These are phyloP conservation scores for Penicillium robsamsonii DNA, from an alignment of 495 filamentous ascomycete genomes.

Conservation along the genomic window DNA sequence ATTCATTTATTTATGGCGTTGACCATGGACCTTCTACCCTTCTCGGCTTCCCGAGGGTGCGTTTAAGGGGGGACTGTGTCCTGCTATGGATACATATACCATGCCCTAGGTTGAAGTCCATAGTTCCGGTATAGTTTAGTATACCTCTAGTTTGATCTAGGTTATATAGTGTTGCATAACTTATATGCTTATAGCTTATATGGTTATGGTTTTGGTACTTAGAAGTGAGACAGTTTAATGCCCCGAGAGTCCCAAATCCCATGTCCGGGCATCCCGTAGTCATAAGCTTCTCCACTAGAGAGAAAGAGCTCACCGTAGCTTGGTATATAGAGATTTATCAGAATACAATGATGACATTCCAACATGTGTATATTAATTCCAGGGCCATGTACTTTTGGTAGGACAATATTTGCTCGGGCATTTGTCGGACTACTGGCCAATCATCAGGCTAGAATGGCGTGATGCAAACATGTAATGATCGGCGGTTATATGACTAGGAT, in stretches of 20 bases:
- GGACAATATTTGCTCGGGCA: slow-evolving; percentile 18
- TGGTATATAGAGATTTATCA: not conserved
- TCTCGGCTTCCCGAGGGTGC: slow-evolving; percentile 8
- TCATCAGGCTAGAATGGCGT: slow-evolving; percentile 8
- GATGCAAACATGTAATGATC: slow-evolving; percentile 1
- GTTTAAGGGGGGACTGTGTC: not conserved
- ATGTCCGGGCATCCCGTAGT: not conserved
- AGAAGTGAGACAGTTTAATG: not conserved
- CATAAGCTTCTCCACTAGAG: slow-evolving; percentile 13
- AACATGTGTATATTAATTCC: not conserved
- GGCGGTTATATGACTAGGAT: not conserved
- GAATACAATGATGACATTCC: not conserved
- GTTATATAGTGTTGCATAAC: not conserved
- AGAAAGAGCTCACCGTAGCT: slow-evolving; percentile 23
- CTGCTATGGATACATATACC: not conserved
- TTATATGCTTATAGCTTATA: no score
- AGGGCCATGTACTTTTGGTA: no score
- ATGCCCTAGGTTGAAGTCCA: not conserved
- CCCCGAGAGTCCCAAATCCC: slow-evolving; percentile 5
- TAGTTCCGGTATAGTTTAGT: not conserved
- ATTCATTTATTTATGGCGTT: not conserved
- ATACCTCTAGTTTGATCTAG: no score
- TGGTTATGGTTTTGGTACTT: no score
- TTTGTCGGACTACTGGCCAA: slow-evolving; percentile 36
- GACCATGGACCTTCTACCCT: not conserved